A percentile compares a stretch with the other conserved stretches of the same genome.
Conservation (phyloP, 1,284 basidiomycete genomes). For the Coniferiporia sulphurascens region DNA sequence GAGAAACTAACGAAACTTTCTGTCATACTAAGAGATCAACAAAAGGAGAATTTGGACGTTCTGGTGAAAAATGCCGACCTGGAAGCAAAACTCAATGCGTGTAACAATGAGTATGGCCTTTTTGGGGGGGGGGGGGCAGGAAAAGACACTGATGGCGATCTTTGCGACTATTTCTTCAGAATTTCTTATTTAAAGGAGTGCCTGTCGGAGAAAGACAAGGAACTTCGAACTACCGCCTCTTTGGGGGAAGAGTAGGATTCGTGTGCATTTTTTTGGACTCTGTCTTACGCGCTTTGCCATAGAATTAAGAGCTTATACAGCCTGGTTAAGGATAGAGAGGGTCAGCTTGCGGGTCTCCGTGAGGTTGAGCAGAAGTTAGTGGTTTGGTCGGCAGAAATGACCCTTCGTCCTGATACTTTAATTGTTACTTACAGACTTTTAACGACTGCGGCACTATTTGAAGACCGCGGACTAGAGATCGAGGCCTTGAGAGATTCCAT, state of each 20-base stretch:
- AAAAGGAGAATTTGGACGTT: constrained; percentile 1
- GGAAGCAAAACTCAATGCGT: not conserved
- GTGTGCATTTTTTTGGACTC: not conserved
- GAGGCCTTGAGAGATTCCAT: not conserved
- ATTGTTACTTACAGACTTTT: not conserved
- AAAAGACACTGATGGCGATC: not conserved
- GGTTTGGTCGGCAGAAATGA: too few relatives aligned
- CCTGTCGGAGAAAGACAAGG: not conserved
- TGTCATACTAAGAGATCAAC: not conserved
- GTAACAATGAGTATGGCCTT: not conserved
- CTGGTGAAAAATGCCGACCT: constrained; percentile 9
- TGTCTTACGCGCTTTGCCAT: not conserved
- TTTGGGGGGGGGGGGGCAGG: not conserved
- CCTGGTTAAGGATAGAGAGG: constrained; percentile 8
- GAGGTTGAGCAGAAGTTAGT: constrained; percentile 4
- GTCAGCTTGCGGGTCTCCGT: not conserved
- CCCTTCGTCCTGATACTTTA: not conserved
- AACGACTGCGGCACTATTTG: not conserved
- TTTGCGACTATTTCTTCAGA: not conserved
- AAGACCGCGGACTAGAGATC: not conserved
- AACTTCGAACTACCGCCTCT: not conserved
- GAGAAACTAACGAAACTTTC: constrained; percentile 4
- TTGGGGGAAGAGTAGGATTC: constrained; percentile 8
- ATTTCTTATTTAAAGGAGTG: not conserved
- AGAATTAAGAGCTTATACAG: not conserved